These are phyloP conservation scores for Leucaena leucocephala DNA, from an alignment of 306 rosid genomes.

Conservation along the genomic window DNA sequence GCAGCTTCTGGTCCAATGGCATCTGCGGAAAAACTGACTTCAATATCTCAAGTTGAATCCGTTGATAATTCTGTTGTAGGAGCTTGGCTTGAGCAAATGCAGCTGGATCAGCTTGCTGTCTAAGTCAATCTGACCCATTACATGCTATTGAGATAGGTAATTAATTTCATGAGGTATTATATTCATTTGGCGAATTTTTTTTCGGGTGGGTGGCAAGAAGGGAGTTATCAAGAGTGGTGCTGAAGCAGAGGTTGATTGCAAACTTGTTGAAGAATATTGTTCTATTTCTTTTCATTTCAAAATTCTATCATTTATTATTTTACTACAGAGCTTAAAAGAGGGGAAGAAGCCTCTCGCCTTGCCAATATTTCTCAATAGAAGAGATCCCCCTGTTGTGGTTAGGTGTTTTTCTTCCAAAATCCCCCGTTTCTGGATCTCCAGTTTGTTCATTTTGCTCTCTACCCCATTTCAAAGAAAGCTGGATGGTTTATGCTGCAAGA, in stretches of 20 bases:
- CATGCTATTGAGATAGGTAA: conserved; percentile 50
- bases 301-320: conserved; percentile 48
- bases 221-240: conserved; percentile 18
- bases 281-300: conserved; percentile 28
- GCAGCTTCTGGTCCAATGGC: conserved; percentile 50
- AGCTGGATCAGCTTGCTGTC: conserved; percentile 79
- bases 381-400: conserved; percentile 43
- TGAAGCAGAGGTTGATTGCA: conserved; percentile 38
- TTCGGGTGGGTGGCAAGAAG: conserved; percentile 38
- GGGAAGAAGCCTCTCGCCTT: conserved; percentile 42
- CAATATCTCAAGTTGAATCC: conserved; percentile 64
- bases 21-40: conserved; percentile 58
- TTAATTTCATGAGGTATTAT: conserved; percentile 48
- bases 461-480: conserved; percentile 24
- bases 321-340: conserved; percentile 35
- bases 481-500: conserved; percentile 37
- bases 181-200: conserved; percentile 45
- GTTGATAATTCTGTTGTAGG: conserved; percentile 79
- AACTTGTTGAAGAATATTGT: conserved; percentile 32
- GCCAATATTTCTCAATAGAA: conserved; percentile 33
- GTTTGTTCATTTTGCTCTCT: conserved; percentile 10
- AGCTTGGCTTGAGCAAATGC: conserved; percentile 97
- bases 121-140: conserved; percentile 53
- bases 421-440: conserved; percentile 32
- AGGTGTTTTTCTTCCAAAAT: conserved; percentile 39